Base-by-base conservation (phyloP, 306 rosid species). In the Acacia acuminata region DNA sequence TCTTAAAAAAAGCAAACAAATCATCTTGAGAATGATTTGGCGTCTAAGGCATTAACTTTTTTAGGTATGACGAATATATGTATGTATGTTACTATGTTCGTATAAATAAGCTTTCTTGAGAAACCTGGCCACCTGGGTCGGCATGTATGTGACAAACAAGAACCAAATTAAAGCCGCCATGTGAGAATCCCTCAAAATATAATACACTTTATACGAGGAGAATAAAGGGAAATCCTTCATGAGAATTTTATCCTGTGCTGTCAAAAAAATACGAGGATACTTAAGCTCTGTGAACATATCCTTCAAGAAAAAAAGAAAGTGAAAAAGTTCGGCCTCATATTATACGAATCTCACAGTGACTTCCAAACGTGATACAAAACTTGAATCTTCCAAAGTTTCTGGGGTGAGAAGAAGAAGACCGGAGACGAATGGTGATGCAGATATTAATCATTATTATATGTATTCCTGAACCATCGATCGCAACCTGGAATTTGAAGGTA, bases 391-490 rank as follows among this genome's bases (percentile, higher is more conserved):
- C 24, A 51, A 14, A 51, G 58, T 65, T 40, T 67, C 25, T 34
- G 72, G 72, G 82, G 20, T 63, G 3, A 24, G 14, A 25, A 3
- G 38, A 79, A 25, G 74, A 65, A 63, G 77, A 66, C 32, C 42
- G 64, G 25, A 11, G 16, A 70, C 88, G 76, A 74, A 83, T 83
- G 60, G 77, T 24, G 15, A 63, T 55, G 80, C 42, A 45, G 68
- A 78, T 77, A 74, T 55, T 71, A 82, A 83, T 81, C 48, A 19
- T 14, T 51, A 5, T 1, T 65, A 6, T 5, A 38, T 38, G 5
- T 38, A 72, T 69, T 63, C 47, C 76, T 73, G 30, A 63, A 58
- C 75, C 55, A 81, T 77, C 56, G 53, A 77, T 77, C 70, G 64
- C 67, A 73, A 36, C 66, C 43, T 71, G 58, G 64, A 51, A 40